Base-by-base conservation (phyloP, 176 grass and related monocot species). In the Triticum turgidum region DNA sequence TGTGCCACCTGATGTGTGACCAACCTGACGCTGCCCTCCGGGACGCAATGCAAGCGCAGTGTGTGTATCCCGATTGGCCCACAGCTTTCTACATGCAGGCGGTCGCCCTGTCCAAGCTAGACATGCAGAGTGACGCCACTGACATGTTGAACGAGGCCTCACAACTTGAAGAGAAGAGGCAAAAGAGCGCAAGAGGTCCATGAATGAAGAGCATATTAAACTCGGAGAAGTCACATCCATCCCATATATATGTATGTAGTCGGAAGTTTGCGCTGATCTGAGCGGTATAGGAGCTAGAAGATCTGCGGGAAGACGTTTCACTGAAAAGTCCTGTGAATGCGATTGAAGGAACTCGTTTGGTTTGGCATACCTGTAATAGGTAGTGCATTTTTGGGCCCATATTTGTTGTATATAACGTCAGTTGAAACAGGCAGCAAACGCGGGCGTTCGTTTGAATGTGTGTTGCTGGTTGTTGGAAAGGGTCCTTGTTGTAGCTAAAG, bases 61-160 rank as follows among this genome's bases (percentile, higher is more conserved):
- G 92, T 1, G 84, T 95, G 11, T 95, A 87, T 47, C 93, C 96
- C 2, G 96, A 98, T 44, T 98, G 96, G 96, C 88, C 93, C 6
- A 98, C 91, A 30, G 96, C 93, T 69, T 98, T 98, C 90, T 98
- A 94, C 71, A 98, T 98, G 96, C 96, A 98, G 87, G 82, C 96
- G 29, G 93, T 92, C 9, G 96, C 96, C 2, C 82, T 98, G 0
- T 87, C 93, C 17, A 98, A 98, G 88, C 93, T 98, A 33, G 84
- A 95, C 39, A 98, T 98, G 96, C 89, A 98, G 74, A 94, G 84
- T 62, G 96, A 98, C 38, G 92, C 96, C 2, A 77, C 78, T 1
- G 96, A 98, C 82, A 98, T 98, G 96, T 82, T 98, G 82, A 94
- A 94, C 7, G 96, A 98, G 54, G 96, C 96, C 0, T 89, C 96